phyloP scores from a whole-genome alignment of 2,329 filamentous ascomycete species.

The Penicillium frequentans region DNA sequence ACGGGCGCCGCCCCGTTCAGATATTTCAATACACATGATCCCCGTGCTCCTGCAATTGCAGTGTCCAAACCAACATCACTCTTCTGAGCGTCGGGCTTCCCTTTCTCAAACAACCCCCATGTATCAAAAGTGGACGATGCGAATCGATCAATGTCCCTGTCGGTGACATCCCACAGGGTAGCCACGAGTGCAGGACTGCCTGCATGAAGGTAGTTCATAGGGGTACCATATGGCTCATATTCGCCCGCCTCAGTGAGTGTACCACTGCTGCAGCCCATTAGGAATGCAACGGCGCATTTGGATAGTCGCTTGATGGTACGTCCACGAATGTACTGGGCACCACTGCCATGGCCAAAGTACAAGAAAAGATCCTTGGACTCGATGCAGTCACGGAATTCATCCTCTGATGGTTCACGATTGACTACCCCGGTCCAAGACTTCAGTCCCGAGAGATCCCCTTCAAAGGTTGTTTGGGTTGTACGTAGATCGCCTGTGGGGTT shows the following conservation, averaged over 20 bases:
- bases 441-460: constrained; percentile 59
- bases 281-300: constrained; percentile 76
- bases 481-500: constrained; percentile 85
- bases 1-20: constrained; percentile 91
- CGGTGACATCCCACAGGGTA: constrained; percentile 96
- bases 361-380: constrained; percentile 70
- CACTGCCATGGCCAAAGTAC: constrained; percentile 96
- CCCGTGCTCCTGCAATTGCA: constrained; percentile 72
- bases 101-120: constrained; percentile 73
- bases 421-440: constrained; percentile 67
- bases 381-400: constrained; percentile 71
- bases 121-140: constrained; percentile 74
- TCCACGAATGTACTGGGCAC: constrained; percentile 88
- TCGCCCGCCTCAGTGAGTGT: constrained; percentile 76
- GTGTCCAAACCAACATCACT: constrained; percentile 64
- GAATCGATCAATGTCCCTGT: constrained; percentile 94
- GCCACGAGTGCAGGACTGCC: constrained; percentile 84
- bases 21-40: constrained; percentile 83
- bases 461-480: constrained; percentile 75
- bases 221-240: constrained; percentile 87
- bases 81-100: constrained; percentile 27
- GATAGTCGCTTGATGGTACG: constrained; percentile 77
- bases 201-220: constrained; percentile 88
- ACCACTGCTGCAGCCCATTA: constrained; percentile 94
- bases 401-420: constrained; percentile 69